A percentile compares a stretch with the other conserved stretches of the same genome.
Evolutionary conservation across 306 rosid species (phyloP).

Genomic region (Carpinus viminea): DNA sequence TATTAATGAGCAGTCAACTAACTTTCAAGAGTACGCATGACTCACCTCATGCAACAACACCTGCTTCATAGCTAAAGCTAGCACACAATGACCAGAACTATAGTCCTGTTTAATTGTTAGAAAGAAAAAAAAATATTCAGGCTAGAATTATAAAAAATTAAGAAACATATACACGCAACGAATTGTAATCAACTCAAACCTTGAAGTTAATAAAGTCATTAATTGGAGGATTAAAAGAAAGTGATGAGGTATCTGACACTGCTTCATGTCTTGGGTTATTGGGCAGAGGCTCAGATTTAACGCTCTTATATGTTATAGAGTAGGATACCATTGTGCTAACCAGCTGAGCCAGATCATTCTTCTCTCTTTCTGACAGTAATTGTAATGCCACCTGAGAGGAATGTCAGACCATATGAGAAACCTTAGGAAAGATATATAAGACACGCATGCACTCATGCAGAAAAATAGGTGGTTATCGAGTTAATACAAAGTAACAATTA

Average conservation of each 20-base stretch:
- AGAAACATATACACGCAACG: conserved; percentile 16
- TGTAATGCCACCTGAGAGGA: conserved; percentile 68
- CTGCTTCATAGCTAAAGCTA: conserved; percentile 83
- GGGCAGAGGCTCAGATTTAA: conserved; percentile 47
- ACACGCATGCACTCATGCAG: not conserved
- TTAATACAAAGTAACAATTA: not conserved
- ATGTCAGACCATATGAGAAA: conserved; percentile 35
- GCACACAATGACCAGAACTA: conserved; percentile 56
- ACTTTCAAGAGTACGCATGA: conserved; percentile 24
- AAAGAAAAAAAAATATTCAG: conserved; percentile 25
- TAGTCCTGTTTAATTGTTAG: conserved; percentile 61
- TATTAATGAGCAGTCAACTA: conserved; percentile 15
- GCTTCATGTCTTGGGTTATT: conserved; percentile 48
- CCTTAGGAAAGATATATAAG: not conserved
- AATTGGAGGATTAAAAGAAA: conserved; percentile 79
- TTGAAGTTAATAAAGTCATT: conserved; percentile 62
- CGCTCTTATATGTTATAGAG: conserved; percentile 61
- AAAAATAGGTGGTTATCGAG: not conserved
- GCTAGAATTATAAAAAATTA: conserved; percentile 21
- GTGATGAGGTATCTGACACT: conserved; percentile 42
- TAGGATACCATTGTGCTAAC: conserved; percentile 83
- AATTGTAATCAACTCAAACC: conserved; percentile 52
- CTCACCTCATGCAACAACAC: conserved; percentile 83
- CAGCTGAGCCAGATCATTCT: conserved; percentile 66
- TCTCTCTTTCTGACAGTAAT: conserved; percentile 75